Base-by-base conservation (phyloP, 495 filamentous ascomycete genomes). In the Saxispiralis lemnorum region DNA sequence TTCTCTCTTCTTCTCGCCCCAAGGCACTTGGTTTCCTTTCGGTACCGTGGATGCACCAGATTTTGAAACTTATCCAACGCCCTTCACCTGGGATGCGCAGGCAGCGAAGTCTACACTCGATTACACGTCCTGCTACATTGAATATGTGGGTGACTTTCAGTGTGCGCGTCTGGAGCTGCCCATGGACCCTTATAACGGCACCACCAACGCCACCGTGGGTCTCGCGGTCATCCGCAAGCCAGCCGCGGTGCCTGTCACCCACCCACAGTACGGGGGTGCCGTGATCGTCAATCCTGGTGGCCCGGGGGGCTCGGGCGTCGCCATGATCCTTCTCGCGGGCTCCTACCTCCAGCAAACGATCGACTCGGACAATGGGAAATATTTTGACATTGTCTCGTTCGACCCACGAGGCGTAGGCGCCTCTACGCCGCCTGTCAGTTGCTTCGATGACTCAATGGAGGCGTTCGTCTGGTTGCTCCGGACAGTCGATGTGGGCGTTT, bases 301-400 rank as follows among this genome's bases (percentile, higher is more conserved):
- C 0, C 67, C 67, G 0, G 66, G 67, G 2, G 62, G 59, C 18
- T 63, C 66, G 7, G 66, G 67, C 7, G 48, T 57, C 13, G 48
- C 55, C 15, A 42, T 49, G 10, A 31, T 61, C 11, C 24, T 53
- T 1, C 21, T 14, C 12, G 38, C 24, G 33, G 60, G 49, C 16
- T 34, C 46, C 13, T n/a, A 20, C 4, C 18, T 65, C 1, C 59
- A 63, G 30, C 55, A 58, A 15, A 47, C 39, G 11, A 18, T 51
- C 31, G 47, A 51, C 19, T 14, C 37, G 10, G 42, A 20, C 10
- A 32, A 41, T 7, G 44, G 64, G 19, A 63, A 59, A 48, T 67
- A 63, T 40, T 72, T 63, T 49, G 73, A 77, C 42, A 63, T 76
- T 17, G 60, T 77, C 59, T 65, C 67, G 50, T 71, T 59, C 56